Evolutionary conservation across 2,329 filamentous ascomycete genomes (phyloP).

Genomic region (Fusarium mundagurra): DNA sequence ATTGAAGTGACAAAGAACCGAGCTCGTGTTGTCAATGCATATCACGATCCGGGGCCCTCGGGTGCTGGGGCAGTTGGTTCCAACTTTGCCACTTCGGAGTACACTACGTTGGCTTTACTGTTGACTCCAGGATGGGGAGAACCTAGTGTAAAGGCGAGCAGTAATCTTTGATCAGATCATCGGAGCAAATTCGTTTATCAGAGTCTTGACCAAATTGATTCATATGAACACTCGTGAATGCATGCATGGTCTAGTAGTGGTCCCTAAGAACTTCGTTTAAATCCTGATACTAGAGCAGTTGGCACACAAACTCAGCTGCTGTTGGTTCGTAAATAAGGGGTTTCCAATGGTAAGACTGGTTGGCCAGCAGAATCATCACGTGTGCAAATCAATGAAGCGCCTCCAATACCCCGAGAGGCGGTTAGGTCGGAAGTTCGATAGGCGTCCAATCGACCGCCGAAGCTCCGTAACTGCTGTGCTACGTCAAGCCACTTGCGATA

Average conservation of each 20-base stretch:
- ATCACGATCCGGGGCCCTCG: background rate
- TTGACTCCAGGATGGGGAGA: background rate
- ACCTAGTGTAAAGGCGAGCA: background rate
- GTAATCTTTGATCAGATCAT: background rate
- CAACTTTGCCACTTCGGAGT: background rate
- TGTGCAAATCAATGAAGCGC: too few relatives aligned
- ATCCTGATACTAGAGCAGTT: background rate
- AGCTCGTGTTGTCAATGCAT: background rate
- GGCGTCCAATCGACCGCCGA: too few relatives aligned
- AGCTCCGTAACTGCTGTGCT: background rate
- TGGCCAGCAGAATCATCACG: rapidly evolving
- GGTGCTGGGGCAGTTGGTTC: background rate
- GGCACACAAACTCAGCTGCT: rapidly evolving
- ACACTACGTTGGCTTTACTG: background rate
- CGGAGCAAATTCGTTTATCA: background rate
- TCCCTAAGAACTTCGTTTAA: background rate
- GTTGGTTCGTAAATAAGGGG: rapidly evolving
- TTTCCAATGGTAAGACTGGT: rapidly evolving
- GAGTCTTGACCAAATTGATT: too few relatives aligned
- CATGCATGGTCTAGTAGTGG: background rate
- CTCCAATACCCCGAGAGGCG: background rate
- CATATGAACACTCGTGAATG: background rate
- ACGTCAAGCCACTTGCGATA: background rate
- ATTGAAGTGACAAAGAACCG: background rate
- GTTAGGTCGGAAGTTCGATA: background rate